Evolutionary conservation across 1,284 basidiomycete genomes (phyloP).

Genomic region (Omphalotus olearius): DNA sequence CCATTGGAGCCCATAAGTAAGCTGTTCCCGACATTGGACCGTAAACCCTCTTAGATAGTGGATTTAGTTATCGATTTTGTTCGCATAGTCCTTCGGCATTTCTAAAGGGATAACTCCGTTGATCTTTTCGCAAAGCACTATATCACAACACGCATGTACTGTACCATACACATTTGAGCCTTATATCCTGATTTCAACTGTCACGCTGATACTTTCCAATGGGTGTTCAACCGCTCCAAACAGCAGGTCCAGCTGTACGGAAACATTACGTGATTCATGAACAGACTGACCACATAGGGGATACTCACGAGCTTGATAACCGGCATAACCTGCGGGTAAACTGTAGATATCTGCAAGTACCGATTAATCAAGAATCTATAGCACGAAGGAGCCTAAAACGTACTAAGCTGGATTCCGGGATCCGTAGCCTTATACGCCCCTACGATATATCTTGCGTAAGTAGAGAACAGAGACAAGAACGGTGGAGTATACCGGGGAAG

Average conservation of each 20-base stretch:
- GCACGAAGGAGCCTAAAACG: not conserved
- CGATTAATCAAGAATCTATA: not conserved
- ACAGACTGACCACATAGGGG: not conserved
- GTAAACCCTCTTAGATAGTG: too few relatives aligned
- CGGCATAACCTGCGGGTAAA: constrained; percentile 27
- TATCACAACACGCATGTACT: too few relatives aligned
- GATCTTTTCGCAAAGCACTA: too few relatives aligned
- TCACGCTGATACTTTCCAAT: too few relatives aligned
- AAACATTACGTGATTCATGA: not conserved
- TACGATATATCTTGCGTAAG: constrained; percentile 2
- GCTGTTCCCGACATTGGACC: too few relatives aligned
- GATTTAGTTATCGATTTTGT: too few relatives aligned
- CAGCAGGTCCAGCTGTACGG: constrained; percentile 18
- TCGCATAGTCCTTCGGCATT: too few relatives aligned
- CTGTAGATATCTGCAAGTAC: constrained; percentile 26
- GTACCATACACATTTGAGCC: too few relatives aligned
- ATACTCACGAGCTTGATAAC: constrained; percentile 27
- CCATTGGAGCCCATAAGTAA: too few relatives aligned
- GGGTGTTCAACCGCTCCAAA: constrained; percentile 17
- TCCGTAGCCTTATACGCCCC: constrained; percentile 25
- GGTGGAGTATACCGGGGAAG: constrained; percentile 26
- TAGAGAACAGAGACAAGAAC: not conserved
- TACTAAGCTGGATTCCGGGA: constrained; percentile 31
- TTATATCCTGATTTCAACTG: too few relatives aligned
- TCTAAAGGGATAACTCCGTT: too few relatives aligned